Base-by-base conservation (phyloP, 495 filamentous ascomycete genomes). In the Talaromyces proteolyticus region DNA sequence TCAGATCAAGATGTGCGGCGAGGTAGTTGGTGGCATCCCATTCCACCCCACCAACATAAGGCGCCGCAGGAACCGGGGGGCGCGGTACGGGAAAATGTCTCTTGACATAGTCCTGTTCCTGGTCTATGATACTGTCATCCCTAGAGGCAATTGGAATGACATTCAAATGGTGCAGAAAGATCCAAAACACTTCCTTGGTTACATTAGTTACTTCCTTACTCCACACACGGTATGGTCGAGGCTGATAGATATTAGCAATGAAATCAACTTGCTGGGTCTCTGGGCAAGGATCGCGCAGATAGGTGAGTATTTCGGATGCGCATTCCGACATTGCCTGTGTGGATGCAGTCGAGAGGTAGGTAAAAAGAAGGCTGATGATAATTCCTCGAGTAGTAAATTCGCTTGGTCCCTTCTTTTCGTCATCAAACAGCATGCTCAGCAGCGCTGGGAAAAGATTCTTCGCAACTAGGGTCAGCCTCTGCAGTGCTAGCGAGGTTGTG, bases 151-250 rank as follows among this genome's bases (percentile, higher is more conserved):
- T 60, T 3, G 88, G 80, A 45, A 98, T 79, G 51, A 96, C 84
- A 56, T 97, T 97, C 43, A 92, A 70, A 50, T 91, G 84, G 62
- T 98, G 93, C 48, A 96, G 75, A 69, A 97, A 98, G 60, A 98
- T 98, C 93, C 93, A 98, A 65, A 98, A 98, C 22, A 97, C 93
- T 64, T 98, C 93, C 66, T 97, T 97, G 26, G 89, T 95, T 40
- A 97, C 91, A 55, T 86, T 89, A 44, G 81, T 82, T 16, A 92
- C 82, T 63, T 98, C 93, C 65, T 89, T 92, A 70, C 84, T 87
- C 93, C 93, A 98, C 11, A 94, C 81, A 10, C 86, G 84, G 60
- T 96, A 98, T 0, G 93, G 93, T 0, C 93, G 80, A 23, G 88
- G 80, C 26, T 86, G 84, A 55, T 88, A 86, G 72, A 97, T 97